Conservation (phyloP, 2,329 filamentous ascomycete genomes). For the Stemphylium lycopersici region DNA sequence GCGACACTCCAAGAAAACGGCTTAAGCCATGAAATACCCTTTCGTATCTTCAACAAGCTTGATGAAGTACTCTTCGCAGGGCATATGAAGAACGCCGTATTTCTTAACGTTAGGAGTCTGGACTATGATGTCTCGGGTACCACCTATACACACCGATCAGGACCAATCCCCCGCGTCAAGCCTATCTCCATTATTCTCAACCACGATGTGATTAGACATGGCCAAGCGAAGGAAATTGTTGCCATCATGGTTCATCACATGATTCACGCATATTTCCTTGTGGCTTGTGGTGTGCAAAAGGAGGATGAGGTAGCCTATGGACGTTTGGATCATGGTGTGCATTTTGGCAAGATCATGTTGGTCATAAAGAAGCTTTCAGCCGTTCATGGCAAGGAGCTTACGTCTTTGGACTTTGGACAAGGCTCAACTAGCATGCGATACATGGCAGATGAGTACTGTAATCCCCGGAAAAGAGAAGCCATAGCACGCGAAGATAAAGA, state of each 20-base stretch:
- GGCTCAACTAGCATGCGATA: slow-evolving; percentile 2
- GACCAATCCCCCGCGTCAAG: slow-evolving; percentile 30
- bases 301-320: slow-evolving; percentile 43
- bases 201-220: slow-evolving; percentile 25
- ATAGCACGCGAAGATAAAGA: slow-evolving; percentile 11
- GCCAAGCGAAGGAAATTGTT: slow-evolving; percentile 42
- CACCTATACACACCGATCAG: slow-evolving; percentile 44
- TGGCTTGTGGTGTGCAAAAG: slow-evolving; percentile 49
- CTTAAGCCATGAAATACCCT: slow-evolving; percentile 33
- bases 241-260: slow-evolving; percentile 53
- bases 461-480: neutral
- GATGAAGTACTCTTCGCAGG: slow-evolving; percentile 47
- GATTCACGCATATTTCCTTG: slow-evolving; percentile 54
- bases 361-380: slow-evolving; percentile 46
- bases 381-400: slow-evolving; percentile 33
- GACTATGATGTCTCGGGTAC: slow-evolving; percentile 40
- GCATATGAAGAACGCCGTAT: slow-evolving; percentile 48
- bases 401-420: slow-evolving; percentile 44
- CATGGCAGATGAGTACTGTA: slow-evolving; percentile 22
- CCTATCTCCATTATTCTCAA: slow-evolving; percentile 50
- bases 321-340: slow-evolving; percentile 46
- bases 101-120: slow-evolving; percentile 38
- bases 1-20: slow-evolving; percentile 22
- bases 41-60: slow-evolving; percentile 46
- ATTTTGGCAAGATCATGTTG: slow-evolving; percentile 50